phyloP scores from a whole-genome alignment of 495 filamentous ascomycete species.

The Chaetomium tenue region DNA sequence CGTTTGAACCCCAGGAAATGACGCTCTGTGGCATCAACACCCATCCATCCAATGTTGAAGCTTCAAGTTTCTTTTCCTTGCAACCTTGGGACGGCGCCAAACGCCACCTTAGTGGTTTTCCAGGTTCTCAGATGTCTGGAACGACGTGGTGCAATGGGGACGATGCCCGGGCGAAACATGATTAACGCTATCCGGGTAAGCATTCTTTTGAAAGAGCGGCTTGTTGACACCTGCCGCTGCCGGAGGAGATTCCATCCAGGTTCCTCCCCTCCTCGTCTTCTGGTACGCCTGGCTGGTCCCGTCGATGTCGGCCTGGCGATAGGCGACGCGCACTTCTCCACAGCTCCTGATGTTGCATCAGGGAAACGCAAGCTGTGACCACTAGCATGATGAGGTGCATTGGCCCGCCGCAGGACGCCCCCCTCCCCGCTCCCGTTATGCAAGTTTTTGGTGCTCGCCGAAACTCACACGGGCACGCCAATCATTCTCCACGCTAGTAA shows the following conservation, averaged over 20 bases:
- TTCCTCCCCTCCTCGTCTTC: not conserved
- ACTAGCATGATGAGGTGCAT: slow-evolving; percentile 7
- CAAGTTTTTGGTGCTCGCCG: slow-evolving; percentile 9
- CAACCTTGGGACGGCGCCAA: not conserved
- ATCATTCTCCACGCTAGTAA: not conserved
- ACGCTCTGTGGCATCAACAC: not conserved
- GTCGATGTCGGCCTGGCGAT: not conserved
- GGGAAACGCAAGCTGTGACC: slow-evolving; percentile 4
- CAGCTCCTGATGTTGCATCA: slow-evolving; percentile 7
- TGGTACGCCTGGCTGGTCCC: not conserved
- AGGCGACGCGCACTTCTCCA: not conserved
- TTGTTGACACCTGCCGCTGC: not conserved
- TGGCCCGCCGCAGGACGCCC: slow-evolving; percentile 4
- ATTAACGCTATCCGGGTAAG: slow-evolving; percentile 3
- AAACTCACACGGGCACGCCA: not conserved
- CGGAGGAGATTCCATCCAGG: too few species aligned
- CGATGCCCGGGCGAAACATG: not conserved
- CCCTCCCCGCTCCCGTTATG: slow-evolving; percentile 11
- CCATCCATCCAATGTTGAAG: not conserved
- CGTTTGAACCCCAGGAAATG: not conserved
- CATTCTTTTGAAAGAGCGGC: not conserved
- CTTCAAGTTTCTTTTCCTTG: not conserved
- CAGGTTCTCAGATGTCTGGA: not conserved
- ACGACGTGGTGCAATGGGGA: not conserved
- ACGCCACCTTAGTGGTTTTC: not conserved